Evolutionary conservation across 202 grass and related monocot genomes (phyloP), one percentile per base, ranked within the genome.

Genomic region (Panicum virgatum): DNA sequence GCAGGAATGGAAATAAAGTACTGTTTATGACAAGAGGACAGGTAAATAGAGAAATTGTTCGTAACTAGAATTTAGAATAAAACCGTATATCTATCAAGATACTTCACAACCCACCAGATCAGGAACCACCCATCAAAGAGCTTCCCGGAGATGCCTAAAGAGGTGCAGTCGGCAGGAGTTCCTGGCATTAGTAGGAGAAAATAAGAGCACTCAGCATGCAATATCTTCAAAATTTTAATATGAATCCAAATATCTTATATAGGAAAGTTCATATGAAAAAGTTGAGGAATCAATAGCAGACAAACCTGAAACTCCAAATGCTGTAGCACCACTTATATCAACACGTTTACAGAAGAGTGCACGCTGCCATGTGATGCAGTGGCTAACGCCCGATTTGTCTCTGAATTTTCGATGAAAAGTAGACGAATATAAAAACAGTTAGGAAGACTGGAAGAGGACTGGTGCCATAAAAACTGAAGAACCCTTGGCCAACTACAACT

Each of bases 141-240:
- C 68, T 99, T 94, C n/a, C 96, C 96, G 54, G 96, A 99, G 75
- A 99, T 88, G 75, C 96, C 96, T 81, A 99, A 82, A 63, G 91
- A 96, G 62, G 96, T 80, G 29, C 93, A 99, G 83, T 99, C 96
- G 32, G 91, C 92, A 72, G 96, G 96, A 89, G 56, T 96, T 78
- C 96, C 96, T 99, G 66, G 8, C 18, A 79, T 88, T 34, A 58
- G 75, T 23, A 85, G 73, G 36, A 62, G 63, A 76, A 85, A 52
- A 34, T 44, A 56, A 69, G 61, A 44, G 52, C 77, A 83, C 79
- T 67, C 29, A 80, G 69, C 51, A 72, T 9, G 12, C 6, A n/a
- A 60, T 40, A 16, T 36, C 42, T n/a, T 58, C 36, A 3, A 86
- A 62, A 30, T 64, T 52, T 9, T 20, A 82, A 36, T 42, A 73